These are phyloP conservation scores for Mycosarcoma maydis DNA, from an alignment of 1,284 basidiomycete genomes.

Conservation along the genomic window DNA sequence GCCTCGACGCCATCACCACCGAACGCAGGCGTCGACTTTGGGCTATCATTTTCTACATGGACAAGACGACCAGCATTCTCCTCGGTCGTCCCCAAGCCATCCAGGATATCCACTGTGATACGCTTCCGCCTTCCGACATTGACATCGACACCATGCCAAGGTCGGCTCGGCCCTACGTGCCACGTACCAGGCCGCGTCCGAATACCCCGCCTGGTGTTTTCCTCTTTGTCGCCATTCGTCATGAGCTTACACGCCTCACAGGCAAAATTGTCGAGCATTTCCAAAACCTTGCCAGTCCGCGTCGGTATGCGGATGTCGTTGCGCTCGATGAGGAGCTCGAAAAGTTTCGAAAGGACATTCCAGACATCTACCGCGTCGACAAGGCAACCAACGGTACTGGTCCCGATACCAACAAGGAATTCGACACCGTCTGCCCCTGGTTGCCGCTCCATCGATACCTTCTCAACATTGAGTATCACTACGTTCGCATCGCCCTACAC, in stretches of 20 bases:
- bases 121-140: conserved; percentile 82
- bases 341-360: conserved; percentile 81
- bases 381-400: conserved; percentile 71
- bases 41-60: conserved; percentile 92
- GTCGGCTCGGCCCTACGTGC: conserved; percentile 48
- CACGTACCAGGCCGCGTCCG: conserved; percentile 49
- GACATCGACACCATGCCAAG: conserved; percentile 72
- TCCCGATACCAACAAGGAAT: conserved; percentile 48
- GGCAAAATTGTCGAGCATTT: conserved; percentile 94
- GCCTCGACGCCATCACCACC: conserved; percentile 75
- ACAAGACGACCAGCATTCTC: conserved; percentile 84
- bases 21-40: conserved; percentile 91
- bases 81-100: conserved; percentile 88
- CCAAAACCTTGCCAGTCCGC: conserved; percentile 80
- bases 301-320: conserved; percentile 85
- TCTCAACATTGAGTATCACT: conserved; percentile 62
- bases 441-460: conserved; percentile 60
- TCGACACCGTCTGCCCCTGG: conserved; percentile 57
- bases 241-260: conserved; percentile 83
- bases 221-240: conserved; percentile 87
- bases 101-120: conserved; percentile 77
- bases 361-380: conserved; percentile 79
- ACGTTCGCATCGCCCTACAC: conserved; percentile 62
- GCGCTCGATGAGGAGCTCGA: conserved; percentile 85
- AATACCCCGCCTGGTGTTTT: conserved; percentile 77